Evolutionary conservation across 2,329 filamentous ascomycete genomes (phyloP), one percentile per base, ranked within the genome.

Genomic region (Sarocladium kiliense): DNA sequence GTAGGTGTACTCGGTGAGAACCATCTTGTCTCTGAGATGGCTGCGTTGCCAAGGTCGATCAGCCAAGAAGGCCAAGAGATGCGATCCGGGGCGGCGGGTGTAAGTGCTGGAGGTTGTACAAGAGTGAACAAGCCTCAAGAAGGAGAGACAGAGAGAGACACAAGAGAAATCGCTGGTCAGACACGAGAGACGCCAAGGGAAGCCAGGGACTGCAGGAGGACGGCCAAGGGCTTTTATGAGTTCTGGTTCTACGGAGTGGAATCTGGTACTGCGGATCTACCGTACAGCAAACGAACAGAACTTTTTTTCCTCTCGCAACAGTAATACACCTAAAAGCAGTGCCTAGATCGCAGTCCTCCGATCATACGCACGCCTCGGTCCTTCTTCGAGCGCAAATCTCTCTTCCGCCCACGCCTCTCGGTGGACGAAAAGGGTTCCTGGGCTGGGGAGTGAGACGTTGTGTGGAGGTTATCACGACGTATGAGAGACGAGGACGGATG

Each of bases 1-100:
- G 69, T 90, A 89, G 63, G 79, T 82, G 69, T 87, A 89, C 63
- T 84, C 68, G 64, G 80, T 68, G 63, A 87, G 77, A 64, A 71
- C 70, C 80, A 84, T 85, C 60, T 73, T 81, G 62, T 23, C 34
- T 37, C 14, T 53, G n/a, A n/a, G n/a, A n/a, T 36, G 18, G 10
- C 16, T 11, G 14, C 6, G 36, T 34, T 10, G 27, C 47, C 26
- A 36, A 36, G 44, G 27, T 36, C 47, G 26, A 34, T 51, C 18
- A 36, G 47, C 30, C 30, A 51, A 32, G 30, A 21, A 36, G 18
- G 47, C 47, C 47, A 51, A 51, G 47, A 51, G 47, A 51, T 51
- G 10, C 26, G 26, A n/a, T n/a, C n/a, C n/a, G n/a, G n/a, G n/a
- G 26, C 3, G 44, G 41, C 9, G 23, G n/a, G 19, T 21, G 41